Conservation (phyloP, 352 stramenopile species). For the Phytophthora sp. region DNA sequence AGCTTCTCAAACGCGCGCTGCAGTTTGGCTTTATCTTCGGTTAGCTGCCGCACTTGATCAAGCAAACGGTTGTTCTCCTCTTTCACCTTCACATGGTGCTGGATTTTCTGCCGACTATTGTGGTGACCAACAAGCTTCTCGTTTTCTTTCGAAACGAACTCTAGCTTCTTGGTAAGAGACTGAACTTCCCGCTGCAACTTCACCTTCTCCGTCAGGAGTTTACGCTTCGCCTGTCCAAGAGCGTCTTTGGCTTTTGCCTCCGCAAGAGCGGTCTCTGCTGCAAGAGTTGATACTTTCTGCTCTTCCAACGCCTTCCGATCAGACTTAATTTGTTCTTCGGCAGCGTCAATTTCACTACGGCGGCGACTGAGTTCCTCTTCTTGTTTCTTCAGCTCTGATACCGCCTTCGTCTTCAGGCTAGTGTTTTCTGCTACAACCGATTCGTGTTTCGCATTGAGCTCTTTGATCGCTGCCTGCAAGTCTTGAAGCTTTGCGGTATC, state of each 20-base stretch:
- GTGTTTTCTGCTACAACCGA: conserved; percentile 33
- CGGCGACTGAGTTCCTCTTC: conserved; percentile 31
- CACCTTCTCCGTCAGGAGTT: conserved; percentile 58
- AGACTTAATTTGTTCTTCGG: conserved; percentile 24
- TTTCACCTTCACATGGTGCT: conserved; percentile 84
- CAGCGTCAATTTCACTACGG: conserved; percentile 23
- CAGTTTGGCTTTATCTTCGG: conserved; percentile 68
- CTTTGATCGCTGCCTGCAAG: conserved; percentile 21
- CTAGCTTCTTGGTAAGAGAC: conserved; percentile 47
- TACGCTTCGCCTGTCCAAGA: conserved; percentile 42
- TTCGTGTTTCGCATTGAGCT: conserved; percentile 28
- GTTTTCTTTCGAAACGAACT: conserved; percentile 57
- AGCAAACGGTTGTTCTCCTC: conserved; percentile 83
- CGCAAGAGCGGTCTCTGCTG: conserved; percentile 30
- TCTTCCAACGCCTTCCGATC: conserved; percentile 33
- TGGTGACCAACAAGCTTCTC: conserved; percentile 80
- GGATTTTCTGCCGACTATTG: conserved; percentile 85
- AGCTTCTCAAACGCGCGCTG: conserved; percentile 55
- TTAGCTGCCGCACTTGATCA: conserved; percentile 69
- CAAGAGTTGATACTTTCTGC: conserved; percentile 28
- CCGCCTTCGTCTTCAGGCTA: conserved; percentile 25
- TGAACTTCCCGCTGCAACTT: conserved; percentile 53
- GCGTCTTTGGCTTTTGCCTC: conserved; percentile 37
- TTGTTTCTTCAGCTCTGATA: conserved; percentile 25
- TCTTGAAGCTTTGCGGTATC: conserved; percentile 28